These are phyloP conservation scores for Alnus glutinosa DNA, from an alignment of 306 rosid genomes.

Conservation along the genomic window DNA sequence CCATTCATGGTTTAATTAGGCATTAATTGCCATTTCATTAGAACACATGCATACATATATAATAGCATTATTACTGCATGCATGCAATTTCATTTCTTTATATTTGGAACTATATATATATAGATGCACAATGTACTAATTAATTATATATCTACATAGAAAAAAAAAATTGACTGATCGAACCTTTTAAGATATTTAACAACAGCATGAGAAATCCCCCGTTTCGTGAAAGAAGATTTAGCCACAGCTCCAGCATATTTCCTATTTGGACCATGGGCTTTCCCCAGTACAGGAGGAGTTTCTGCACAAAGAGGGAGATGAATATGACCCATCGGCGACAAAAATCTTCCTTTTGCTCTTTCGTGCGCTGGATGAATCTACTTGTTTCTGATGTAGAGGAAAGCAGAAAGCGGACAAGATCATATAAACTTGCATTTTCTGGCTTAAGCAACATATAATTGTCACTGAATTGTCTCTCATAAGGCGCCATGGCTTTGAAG, in stretches of 20 bases:
- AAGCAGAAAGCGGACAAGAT: slow-evolving; percentile 42
- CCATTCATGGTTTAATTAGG: background rate
- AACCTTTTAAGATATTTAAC: slow-evolving; percentile 40
- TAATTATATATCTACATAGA: background rate
- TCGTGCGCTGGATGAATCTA: slow-evolving; percentile 49
- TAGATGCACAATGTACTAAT: too few relatives aligned
- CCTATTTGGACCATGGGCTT: slow-evolving; percentile 39
- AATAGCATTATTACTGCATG: too few relatives aligned
- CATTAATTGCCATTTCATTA: too few relatives aligned
- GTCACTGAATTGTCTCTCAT: slow-evolving; percentile 16
- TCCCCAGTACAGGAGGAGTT: slow-evolving; percentile 14
- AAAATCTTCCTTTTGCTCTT: slow-evolving; percentile 20
- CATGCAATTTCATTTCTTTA: too few relatives aligned
- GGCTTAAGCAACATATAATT: slow-evolving; percentile 51
- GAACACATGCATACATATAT: too few relatives aligned
- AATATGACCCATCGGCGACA: slow-evolving; percentile 63
- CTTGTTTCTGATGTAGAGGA: slow-evolving; percentile 35
- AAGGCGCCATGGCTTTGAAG: slow-evolving; percentile 38
- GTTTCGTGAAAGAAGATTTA: slow-evolving; percentile 55
- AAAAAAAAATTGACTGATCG: background rate
- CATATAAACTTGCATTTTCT: slow-evolving; percentile 41
- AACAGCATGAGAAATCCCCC: slow-evolving; percentile 56
- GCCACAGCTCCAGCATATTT: slow-evolving; percentile 31
- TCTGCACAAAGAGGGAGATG: slow-evolving; percentile 50
- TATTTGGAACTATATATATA: too few relatives aligned